Evolutionary conservation across 768 basidiomycete species (phyloP).

Genomic region (Lentinus brumalis): DNA sequence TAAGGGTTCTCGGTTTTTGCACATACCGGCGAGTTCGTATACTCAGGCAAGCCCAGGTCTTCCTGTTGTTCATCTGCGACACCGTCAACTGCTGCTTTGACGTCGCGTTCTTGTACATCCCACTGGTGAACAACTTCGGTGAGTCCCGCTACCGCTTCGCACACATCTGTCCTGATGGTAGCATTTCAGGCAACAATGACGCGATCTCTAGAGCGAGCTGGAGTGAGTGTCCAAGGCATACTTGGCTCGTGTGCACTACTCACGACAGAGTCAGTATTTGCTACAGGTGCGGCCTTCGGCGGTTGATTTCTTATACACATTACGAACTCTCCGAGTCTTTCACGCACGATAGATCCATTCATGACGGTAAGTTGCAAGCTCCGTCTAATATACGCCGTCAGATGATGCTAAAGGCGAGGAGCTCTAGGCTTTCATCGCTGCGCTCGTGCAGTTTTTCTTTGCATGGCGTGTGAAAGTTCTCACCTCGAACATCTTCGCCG

Average conservation of each 20-base stretch:
- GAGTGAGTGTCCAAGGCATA: slow-evolving; percentile 23
- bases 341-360: slow-evolving; percentile 39
- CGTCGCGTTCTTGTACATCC: slow-evolving; percentile 47
- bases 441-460: slow-evolving; percentile 49
- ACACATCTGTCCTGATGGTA: not conserved
- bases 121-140: slow-evolving; percentile 51
- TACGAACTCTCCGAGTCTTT: not conserved
- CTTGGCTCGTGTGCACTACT: not conserved
- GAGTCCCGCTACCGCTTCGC: not conserved
- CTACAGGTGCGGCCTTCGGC: no score
- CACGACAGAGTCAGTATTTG: not conserved
- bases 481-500: slow-evolving; percentile 31
- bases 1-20: slow-evolving; percentile 25
- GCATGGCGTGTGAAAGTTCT: slow-evolving; percentile 44
- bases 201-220: slow-evolving; percentile 23
- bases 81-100: slow-evolving; percentile 49
- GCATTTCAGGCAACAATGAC: slow-evolving; percentile 30
- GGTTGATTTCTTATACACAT: not conserved
- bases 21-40: not conserved
- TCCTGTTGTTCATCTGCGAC: slow-evolving; percentile 47
- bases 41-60: slow-evolving; percentile 34
- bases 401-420: not conserved
- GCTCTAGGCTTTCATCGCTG: not conserved
- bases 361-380: slow-evolving; percentile 38
- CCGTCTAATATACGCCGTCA: no score